Evolutionary conservation across 2,329 filamentous ascomycete species (phyloP).

Genomic region (Ophiostoma ulmi): DNA sequence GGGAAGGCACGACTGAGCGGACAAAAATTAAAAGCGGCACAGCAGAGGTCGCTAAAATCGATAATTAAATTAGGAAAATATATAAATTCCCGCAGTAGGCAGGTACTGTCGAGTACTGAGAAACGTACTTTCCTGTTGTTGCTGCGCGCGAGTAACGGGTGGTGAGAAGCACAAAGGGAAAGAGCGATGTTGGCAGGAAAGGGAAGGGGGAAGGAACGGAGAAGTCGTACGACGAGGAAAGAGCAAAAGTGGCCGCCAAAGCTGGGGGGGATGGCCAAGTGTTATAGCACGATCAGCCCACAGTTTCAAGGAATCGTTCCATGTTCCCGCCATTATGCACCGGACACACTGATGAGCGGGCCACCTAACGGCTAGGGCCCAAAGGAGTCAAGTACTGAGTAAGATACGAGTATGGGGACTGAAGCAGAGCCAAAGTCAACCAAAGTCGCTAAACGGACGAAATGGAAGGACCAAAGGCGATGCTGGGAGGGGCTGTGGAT

Average conservation of each 20-base stretch:
- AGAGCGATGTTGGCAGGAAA: constrained; percentile 20
- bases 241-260: constrained; percentile 15
- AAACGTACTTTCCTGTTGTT: background rate
- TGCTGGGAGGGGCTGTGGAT: background rate
- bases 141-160: background rate
- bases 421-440: background rate
- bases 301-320: constrained; percentile 27
- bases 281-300: constrained; percentile 28
- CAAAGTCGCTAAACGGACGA: background rate
- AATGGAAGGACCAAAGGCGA: background rate
- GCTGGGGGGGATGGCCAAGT: constrained; percentile 17
- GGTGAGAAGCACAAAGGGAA: background rate
- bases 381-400: constrained; percentile 10
- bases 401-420: too few relatives aligned
- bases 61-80: background rate
- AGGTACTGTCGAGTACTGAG: background rate
- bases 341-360: constrained; percentile 16
- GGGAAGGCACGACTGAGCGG: background rate
- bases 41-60: background rate
- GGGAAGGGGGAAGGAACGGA: background rate
- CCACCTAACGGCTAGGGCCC: constrained; percentile 5
- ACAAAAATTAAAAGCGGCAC: background rate
- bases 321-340: constrained; percentile 19
- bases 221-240: constrained; percentile 26
- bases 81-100: background rate